These are phyloP conservation scores for Bretziella fagacearum DNA, from an alignment of 2,329 filamentous ascomycete species.

Conservation along the genomic window DNA sequence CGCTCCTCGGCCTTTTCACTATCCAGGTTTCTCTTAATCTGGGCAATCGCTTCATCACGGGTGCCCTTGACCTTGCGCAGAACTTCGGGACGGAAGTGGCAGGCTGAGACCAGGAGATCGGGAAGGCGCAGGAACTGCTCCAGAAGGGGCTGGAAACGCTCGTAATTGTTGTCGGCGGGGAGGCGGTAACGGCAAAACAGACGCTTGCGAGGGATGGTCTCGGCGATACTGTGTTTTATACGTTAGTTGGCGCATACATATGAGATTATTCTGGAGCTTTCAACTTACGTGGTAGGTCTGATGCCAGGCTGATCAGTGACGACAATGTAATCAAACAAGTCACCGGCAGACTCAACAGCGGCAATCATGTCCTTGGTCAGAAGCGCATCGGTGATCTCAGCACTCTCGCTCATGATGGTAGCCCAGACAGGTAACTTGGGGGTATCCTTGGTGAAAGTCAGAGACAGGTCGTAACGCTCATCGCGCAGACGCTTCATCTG, in stretches of 20 bases:
- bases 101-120: constrained; percentile 58
- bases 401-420: constrained; percentile 92
- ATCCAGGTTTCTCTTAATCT: constrained; percentile 64
- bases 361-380: constrained; percentile 76
- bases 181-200: constrained; percentile 62
- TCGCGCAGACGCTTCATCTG: constrained; percentile 78
- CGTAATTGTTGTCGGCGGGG: constrained; percentile 45
- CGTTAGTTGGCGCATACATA: constrained; percentile 9
- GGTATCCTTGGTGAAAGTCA: constrained; percentile 87
- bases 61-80: constrained; percentile 63
- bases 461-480: constrained; percentile 82
- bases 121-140: constrained; percentile 68
- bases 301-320: constrained; percentile 79
- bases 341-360: constrained; percentile 61
- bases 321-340: constrained; percentile 68
- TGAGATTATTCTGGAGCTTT: background rate
- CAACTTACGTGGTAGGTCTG: constrained; percentile 61
- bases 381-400: constrained; percentile 76
- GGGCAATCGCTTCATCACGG: constrained; percentile 64
- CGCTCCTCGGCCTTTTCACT: constrained; percentile 69
- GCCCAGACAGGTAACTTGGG: constrained; percentile 76
- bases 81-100: constrained; percentile 82
- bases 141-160: constrained; percentile 56
- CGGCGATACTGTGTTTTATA: constrained; percentile 47
- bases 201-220: constrained; percentile 72